Conservation (phyloP, 2,329 filamentous ascomycete species). For the Epichloe elymi region DNA sequence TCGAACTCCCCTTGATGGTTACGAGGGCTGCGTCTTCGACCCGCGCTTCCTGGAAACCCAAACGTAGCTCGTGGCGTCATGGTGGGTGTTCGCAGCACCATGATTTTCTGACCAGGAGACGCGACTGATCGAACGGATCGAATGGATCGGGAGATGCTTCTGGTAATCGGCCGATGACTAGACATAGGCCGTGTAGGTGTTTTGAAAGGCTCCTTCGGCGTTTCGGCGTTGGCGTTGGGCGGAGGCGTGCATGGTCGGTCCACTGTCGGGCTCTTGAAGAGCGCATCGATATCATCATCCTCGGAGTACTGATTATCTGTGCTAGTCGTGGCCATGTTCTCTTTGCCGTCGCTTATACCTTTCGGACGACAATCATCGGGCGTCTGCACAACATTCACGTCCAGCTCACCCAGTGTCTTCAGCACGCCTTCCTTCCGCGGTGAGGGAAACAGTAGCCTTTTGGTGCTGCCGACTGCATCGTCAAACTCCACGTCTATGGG, state of each 20-base stretch:
- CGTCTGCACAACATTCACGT: slow-evolving; percentile 38
- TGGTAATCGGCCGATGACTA: slow-evolving; percentile 46
- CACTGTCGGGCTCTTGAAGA: slow-evolving; percentile 49
- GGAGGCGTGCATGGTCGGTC: slow-evolving; percentile 38
- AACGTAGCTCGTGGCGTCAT: slow-evolving; percentile 24
- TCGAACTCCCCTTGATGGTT: slow-evolving; percentile 25
- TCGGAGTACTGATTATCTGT: slow-evolving; percentile 13
- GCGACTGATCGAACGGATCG: slow-evolving; percentile 30
- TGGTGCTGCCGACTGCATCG: slow-evolving; percentile 40
- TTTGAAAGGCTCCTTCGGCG: slow-evolving; percentile 38
- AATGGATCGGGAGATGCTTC: slow-evolving; percentile 45
- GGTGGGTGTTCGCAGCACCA: slow-evolving; percentile 36
- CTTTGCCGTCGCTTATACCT: slow-evolving; percentile 23
- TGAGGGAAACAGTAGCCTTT: slow-evolving; percentile 64
- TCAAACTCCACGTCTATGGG: slow-evolving; percentile 41
- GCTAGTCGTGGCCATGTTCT: slow-evolving; percentile 25
- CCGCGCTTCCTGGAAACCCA: slow-evolving; percentile 17
- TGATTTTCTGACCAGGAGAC: slow-evolving; percentile 29
- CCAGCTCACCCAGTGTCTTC: slow-evolving; percentile 47
- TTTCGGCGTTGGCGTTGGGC: slow-evolving; percentile 27
- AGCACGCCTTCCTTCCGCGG: slow-evolving; percentile 52
- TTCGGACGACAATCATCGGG: slow-evolving; percentile 21
- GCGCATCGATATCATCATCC: slow-evolving; percentile 44
- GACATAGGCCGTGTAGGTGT: slow-evolving; percentile 51
- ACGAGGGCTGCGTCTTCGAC: slow-evolving; percentile 31